These are phyloP conservation scores for Ophiocordyceps australis DNA, from an alignment of 2,329 filamentous ascomycete species.

Conservation along the genomic window DNA sequence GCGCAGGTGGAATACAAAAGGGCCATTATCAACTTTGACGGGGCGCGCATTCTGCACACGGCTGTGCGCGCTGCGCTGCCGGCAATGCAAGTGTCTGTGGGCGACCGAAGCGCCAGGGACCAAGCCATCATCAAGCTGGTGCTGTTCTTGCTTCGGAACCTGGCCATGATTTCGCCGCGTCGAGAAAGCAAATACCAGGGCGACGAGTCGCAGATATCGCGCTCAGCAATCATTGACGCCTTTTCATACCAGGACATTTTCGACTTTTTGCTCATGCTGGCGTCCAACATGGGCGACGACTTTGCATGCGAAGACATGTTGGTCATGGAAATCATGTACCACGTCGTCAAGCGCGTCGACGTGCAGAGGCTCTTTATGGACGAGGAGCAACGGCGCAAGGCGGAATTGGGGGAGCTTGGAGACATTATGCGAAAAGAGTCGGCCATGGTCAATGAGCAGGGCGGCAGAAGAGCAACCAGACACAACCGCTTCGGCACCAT, in stretches of 20 bases:
- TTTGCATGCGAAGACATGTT: conserved; percentile 78
- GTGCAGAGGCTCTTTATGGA: conserved; percentile 72
- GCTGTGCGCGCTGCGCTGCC: conserved; percentile 69
- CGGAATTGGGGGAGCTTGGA: conserved; percentile 56
- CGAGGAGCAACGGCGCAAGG: conserved; percentile 49
- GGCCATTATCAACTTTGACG: conserved; percentile 68
- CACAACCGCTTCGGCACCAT: conserved; percentile 95
- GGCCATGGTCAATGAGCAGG: conserved; percentile 61
- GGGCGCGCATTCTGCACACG: conserved; percentile 59
- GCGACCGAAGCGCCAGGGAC: conserved; percentile 62
- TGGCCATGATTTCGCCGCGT: conserved; percentile 67
- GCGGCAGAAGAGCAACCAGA: conserved; percentile 61
- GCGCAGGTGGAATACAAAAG: conserved; percentile 84
- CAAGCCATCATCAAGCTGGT: conserved; percentile 86
- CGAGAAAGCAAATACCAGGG: conserved; percentile 58
- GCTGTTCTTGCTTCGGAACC: conserved; percentile 76
- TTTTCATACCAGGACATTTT: conserved; percentile 88
- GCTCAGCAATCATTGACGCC: conserved; percentile 72
- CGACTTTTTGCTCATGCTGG: conserved; percentile 65
- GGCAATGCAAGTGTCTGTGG: conserved; percentile 61
- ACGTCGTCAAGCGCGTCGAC: conserved; percentile 80
- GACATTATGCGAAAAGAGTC: conserved; percentile 66
- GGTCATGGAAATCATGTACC: conserved; percentile 83
- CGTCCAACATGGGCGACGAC: conserved; percentile 86
- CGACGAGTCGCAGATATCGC: conserved; percentile 78